These are phyloP conservation scores for Penicillium longicatenatum DNA, from an alignment of 495 filamentous ascomycete genomes.

Conservation along the genomic window DNA sequence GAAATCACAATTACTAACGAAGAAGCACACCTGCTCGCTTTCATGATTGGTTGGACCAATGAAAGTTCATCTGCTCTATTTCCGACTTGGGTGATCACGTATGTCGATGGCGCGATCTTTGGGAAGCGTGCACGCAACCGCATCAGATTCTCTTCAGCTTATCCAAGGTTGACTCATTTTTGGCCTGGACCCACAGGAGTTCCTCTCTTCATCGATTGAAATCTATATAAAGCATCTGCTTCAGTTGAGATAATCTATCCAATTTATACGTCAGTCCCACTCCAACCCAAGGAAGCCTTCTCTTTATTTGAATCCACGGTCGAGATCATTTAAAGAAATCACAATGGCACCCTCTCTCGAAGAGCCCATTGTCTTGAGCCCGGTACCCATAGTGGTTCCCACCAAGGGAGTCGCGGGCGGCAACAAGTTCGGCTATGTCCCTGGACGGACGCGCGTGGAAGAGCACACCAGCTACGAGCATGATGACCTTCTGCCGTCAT, in stretches of 20 bases:
- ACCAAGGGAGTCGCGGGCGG: conserved; percentile 22
- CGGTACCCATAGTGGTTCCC: conserved; percentile 17
- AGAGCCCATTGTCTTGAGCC: conserved; percentile 22
- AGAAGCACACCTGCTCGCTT: background rate
- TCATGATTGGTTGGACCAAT: conserved; percentile 10
- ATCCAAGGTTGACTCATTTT: conserved; percentile 25
- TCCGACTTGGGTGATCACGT: conserved; percentile 27
- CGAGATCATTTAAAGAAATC: background rate
- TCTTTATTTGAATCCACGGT: background rate
- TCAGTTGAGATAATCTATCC: conserved; percentile 8
- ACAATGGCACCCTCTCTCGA: conserved; percentile 41
- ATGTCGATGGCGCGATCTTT: conserved; percentile 38
- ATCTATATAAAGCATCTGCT: conserved; percentile 15
- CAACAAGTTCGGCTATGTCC: conserved; percentile 46
- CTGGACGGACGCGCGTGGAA: conserved; percentile 49
- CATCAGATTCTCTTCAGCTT: conserved; percentile 16
- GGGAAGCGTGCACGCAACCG: conserved; percentile 20
- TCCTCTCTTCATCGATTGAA: background rate
- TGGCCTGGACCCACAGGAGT: conserved; percentile 4
- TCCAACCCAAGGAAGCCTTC: background rate
- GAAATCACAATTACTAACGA: background rate
- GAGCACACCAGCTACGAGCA: conserved; percentile 54
- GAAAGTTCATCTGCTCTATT: background rate
- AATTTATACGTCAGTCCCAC: conserved; percentile 12
- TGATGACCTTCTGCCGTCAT: conserved; percentile 57